phyloP scores from a whole-genome alignment of 257 asterid species.

The Ocimum tenuiflorum region DNA sequence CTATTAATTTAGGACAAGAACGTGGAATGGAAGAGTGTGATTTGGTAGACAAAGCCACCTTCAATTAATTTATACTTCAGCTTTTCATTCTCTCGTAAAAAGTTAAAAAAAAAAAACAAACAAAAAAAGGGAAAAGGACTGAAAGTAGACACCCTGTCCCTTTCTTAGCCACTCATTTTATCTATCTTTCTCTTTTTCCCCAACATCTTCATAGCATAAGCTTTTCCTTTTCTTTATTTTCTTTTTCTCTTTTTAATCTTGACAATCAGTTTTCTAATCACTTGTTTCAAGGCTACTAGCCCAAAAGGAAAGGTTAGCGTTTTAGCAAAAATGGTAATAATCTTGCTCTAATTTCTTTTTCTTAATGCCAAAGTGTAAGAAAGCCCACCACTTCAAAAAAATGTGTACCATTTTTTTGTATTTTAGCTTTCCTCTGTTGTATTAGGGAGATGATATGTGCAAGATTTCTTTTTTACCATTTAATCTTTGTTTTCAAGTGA shows the following conservation, averaged over 20 bases:
- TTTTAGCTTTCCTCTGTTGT: conserved; percentile 9
- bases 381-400: background rate
- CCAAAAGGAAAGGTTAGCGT: conserved; percentile 31
- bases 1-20: conserved; percentile 24
- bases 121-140: background rate
- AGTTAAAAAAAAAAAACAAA: background rate
- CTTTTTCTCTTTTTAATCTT: background rate
- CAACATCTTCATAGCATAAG: conserved; percentile 3
- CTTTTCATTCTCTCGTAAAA: conserved; percentile 7
- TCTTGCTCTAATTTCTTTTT: background rate
- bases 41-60: conserved; percentile 18
- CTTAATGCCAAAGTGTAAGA: background rate
- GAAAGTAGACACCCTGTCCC: conserved; percentile 44
- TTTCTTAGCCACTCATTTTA: conserved; percentile 49
- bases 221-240: no score
- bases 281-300: conserved; percentile 34
- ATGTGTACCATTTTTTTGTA: background rate
- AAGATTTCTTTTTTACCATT: background rate
- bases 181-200: conserved; percentile 20
- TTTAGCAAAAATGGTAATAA: conserved; percentile 17
- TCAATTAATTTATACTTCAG: conserved; percentile 12
- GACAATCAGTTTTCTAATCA: conserved; percentile 17
- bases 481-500: no score
- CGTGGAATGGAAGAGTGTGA: conserved; percentile 22
- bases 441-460: background rate